Conservation (phyloP, 805 yeast genomes). For the Lipomyces sp. region DNA sequence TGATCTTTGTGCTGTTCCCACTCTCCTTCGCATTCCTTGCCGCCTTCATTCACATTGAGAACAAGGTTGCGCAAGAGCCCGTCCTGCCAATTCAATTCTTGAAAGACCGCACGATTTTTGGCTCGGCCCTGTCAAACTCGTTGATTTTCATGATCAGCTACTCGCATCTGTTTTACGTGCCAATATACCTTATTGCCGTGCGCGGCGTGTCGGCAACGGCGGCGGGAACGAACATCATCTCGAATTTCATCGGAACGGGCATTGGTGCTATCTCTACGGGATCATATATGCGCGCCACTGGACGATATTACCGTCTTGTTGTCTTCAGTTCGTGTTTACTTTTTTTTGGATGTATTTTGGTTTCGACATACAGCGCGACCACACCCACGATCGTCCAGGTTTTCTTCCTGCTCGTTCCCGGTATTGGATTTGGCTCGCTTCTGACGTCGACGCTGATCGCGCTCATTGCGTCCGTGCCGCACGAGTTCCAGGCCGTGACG, state of each 20-base stretch:
- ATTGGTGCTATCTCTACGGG: slow-evolving; percentile 68
- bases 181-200: slow-evolving; percentile 61
- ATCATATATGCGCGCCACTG: slow-evolving; percentile 61
- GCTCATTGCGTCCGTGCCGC: slow-evolving; percentile 70
- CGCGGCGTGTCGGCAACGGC: slow-evolving; percentile 51
- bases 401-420: slow-evolving; percentile 50
- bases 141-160: slow-evolving; percentile 66
- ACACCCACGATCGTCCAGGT: slow-evolving; percentile 42
- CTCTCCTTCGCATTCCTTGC: slow-evolving; percentile 39
- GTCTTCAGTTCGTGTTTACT: slow-evolving; percentile 45
- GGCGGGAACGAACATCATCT: slow-evolving; percentile 50
- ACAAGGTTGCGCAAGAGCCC: slow-evolving; percentile 56
- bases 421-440: slow-evolving; percentile 63
- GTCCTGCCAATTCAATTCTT: slow-evolving; percentile 62
- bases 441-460: slow-evolving; percentile 72
- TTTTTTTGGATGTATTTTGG: slow-evolving; percentile 47
- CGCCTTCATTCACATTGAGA: slow-evolving; percentile 53
- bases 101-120: slow-evolving; percentile 55
- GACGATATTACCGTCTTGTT: slow-evolving; percentile 55
- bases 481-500: slow-evolving; percentile 71
- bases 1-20: slow-evolving; percentile 41
- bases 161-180: slow-evolving; percentile 64
- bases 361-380: slow-evolving; percentile 33
- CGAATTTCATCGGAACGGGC: slow-evolving; percentile 65
- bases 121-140: slow-evolving; percentile 67